Evolutionary conservation across 176 grass and related monocot species (phyloP).

Genomic region (barley (Hordeum vulgare)): MorexV3_pseudomolecules_assembly NC_058521.1:412877900-412878399

Average conservation of each 20-base stretch:
- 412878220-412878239: too few species aligned
- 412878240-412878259: too few species aligned
- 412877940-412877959: slow-evolving; percentile 2
- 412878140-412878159: background rate
- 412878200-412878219: too few species aligned
- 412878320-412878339: background rate
- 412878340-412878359: background rate
- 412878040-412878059: background rate
- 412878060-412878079: background rate
- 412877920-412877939: background rate
- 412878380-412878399: background rate
- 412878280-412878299: background rate
- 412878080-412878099: background rate
- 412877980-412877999: too few species aligned
- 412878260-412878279: too few species aligned
- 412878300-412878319: background rate
- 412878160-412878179: background rate
- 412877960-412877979: background rate
- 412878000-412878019: background rate
- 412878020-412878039: background rate
- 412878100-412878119: background rate
- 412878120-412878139: background rate
- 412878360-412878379: slow-evolving; percentile 25
- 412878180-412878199: background rate
- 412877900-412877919: background rate